These are phyloP conservation scores for Asparagopsis taxiformis DNA, from an alignment of 31 red algal genomes.

Conservation along the genomic window DNA sequence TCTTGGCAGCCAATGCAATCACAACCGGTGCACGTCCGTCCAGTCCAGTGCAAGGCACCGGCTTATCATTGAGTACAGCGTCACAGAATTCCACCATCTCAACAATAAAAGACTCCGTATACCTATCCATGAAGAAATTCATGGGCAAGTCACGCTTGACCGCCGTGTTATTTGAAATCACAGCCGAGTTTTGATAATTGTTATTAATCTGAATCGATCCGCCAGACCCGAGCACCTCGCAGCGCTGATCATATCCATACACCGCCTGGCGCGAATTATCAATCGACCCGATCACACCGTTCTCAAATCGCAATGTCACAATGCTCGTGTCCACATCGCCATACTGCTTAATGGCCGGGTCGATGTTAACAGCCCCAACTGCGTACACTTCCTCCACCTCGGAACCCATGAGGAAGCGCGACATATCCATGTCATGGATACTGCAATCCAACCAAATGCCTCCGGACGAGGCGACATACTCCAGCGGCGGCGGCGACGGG, in stretches of 20 bases:
- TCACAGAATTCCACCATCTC: slow-evolving; percentile 88
- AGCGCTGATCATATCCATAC: slow-evolving; percentile 98
- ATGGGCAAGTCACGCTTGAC: slow-evolving; percentile 93
- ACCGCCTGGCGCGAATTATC: slow-evolving; percentile 97
- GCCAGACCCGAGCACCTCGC: slow-evolving; percentile 92
- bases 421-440: slow-evolving; percentile 99
- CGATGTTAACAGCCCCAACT: slow-evolving; percentile 78
- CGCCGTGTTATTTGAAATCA: slow-evolving; percentile 75
- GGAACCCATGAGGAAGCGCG: slow-evolving; percentile 89
- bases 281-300: slow-evolving; percentile 87
- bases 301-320: slow-evolving; percentile 83
- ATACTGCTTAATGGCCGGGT: slow-evolving; percentile 81
- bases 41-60: slow-evolving; percentile 83
- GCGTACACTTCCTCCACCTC: slow-evolving; percentile 97
- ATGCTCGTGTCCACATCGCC: slow-evolving; percentile 94
- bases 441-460: slow-evolving; percentile 98
- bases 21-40: slow-evolving; percentile 96
- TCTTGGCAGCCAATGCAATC: slow-evolving; percentile 93
- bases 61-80: slow-evolving; percentile 67
- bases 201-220: slow-evolving; percentile 96
- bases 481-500: slow-evolving; percentile 84
- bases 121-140: slow-evolving; percentile 99
- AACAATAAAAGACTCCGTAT: slow-evolving; percentile 93
- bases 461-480: slow-evolving; percentile 92
- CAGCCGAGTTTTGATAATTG: slow-evolving; percentile 87